Base-by-base conservation (phyloP, 208 protist species). In the Trypanosoma avium region DNA sequence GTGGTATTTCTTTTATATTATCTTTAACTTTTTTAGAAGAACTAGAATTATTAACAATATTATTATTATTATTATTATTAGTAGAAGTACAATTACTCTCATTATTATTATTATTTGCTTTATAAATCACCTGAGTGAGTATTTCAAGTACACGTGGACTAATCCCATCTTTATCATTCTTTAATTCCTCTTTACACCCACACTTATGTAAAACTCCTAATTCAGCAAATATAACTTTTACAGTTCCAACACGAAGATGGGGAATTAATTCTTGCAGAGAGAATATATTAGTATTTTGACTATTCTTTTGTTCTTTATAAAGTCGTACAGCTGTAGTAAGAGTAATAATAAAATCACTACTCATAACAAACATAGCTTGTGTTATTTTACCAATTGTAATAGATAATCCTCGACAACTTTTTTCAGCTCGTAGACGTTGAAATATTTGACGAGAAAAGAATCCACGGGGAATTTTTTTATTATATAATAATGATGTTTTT, bases 361-460 rank as follows among this genome's bases (percentile, higher is more conserved):
- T 26, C 49, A 55, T 55, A 6, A 55, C 29, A 36, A 55, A 55
- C 12, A 55, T 22, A 17, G 49, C n/a, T 33, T 55, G 49, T n/a
- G 49, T 19, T 26, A 55, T 13, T 10, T 55, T 13, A 38, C 49
- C 49, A 33, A 55, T 55, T 17, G 21, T 19, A 17, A 26, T 21
- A 26, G 49, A 55, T 9, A 55, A 26, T 55, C 49, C 49, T 33
- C 33, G 24, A 21, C 49, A 55, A 17, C 57, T 61, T 0, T 45
- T 47, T 22, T 53, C 46, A 0, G 53, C 54, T 15, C 59, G 46
- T 17, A 81, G 36, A 7, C 67, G 56, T 17, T 38, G 54, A 12
- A 88, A 48, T 4, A 88, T n/a, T 56, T 88, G 67, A 21, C 65
- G 50, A 17, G 75, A 70, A 59, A 83, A 59, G 55, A 67, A 65